Percentiles rank a stretch among this genome's conserved stretches.
Evolutionary conservation across 352 stramenopile species (phyloP).

Genomic region (Phytophthora brassicae): DNA sequence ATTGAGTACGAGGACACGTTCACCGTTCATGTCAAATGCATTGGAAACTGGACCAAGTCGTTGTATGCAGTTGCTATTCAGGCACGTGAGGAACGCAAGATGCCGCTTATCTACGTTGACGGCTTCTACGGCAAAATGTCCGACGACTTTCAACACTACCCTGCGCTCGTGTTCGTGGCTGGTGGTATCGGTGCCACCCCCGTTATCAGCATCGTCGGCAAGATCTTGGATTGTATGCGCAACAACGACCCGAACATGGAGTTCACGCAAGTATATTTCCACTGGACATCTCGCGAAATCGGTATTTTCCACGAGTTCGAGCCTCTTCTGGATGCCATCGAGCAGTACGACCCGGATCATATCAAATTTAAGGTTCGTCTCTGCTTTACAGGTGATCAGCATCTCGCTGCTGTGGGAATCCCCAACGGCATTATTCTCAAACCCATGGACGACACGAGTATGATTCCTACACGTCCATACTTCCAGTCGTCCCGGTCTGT

Average conservation of each 20-base stretch:
- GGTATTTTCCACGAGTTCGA: conserved; percentile 88
- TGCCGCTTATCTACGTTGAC: conserved; percentile 82
- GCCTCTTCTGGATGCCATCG: conserved; percentile 72
- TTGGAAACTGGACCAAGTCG: conserved; percentile 78
- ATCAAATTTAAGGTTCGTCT: conserved; percentile 69
- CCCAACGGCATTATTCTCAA: conserved; percentile 77
- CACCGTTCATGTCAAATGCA: conserved; percentile 78
- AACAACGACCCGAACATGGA: conserved; percentile 74
- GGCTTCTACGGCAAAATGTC: conserved; percentile 87
- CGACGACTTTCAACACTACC: conserved; percentile 82
- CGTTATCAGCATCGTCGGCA: conserved; percentile 86
- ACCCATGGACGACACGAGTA: conserved; percentile 82
- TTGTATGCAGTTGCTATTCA: conserved; percentile 78
- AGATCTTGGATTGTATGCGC: conserved; percentile 81
- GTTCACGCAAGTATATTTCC: conserved; percentile 79
- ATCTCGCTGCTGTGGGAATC: conserved; percentile 69
- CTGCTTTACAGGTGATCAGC: conserved; percentile 82
- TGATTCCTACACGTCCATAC: conserved; percentile 76
- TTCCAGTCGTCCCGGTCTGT: conserved; percentile 72
- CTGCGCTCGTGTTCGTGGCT: conserved; percentile 73
- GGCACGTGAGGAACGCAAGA: conserved; percentile 72
- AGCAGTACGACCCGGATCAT: conserved; percentile 73
- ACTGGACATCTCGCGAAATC: conserved; percentile 84
- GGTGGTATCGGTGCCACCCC: conserved; percentile 90
- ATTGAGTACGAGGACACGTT: conserved; percentile 87